Percentiles rank a stretch among this genome's conserved stretches.
Evolutionary conservation across 257 asterid species (phyloP).

Genomic region (Scutellaria galericulata): DNA sequence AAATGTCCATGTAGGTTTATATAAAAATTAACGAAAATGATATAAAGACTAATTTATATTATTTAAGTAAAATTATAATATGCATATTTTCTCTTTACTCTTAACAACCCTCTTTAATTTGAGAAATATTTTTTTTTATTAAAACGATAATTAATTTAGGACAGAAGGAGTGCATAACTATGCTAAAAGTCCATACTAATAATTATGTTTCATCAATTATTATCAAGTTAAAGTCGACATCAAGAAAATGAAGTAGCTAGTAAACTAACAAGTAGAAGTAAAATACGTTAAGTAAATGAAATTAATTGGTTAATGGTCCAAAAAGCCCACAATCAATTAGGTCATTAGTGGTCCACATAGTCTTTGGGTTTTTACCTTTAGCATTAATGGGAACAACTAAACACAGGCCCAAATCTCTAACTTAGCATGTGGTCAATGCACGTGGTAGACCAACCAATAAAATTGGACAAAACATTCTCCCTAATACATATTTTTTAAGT

Average conservation of each 20-base stretch:
- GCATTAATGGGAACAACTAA: background rate
- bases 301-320: background rate
- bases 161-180: too few relatives aligned
- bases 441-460: background rate
- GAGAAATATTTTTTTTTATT: too few relatives aligned
- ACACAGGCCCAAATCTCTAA: background rate
- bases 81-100: too few relatives aligned
- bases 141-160: too few relatives aligned
- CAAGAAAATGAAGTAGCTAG: background rate
- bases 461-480: too few relatives aligned
- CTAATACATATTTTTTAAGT: too few relatives aligned
- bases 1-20: too few relatives aligned
- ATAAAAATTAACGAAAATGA: too few relatives aligned
- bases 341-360: conserved; percentile 1
- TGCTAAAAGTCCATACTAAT: too few relatives aligned
- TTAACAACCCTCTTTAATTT: too few relatives aligned
- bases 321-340: conserved; percentile 3
- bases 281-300: background rate
- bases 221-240: background rate
- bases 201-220: background rate
- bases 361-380: background rate
- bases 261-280: background rate
- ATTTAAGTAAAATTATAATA: too few relatives aligned
- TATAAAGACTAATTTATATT: too few relatives aligned
- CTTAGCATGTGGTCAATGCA: background rate